Evolutionary conservation across 2,329 filamentous ascomycete species (phyloP).

Genomic region (Monilinia fructigena): DNA sequence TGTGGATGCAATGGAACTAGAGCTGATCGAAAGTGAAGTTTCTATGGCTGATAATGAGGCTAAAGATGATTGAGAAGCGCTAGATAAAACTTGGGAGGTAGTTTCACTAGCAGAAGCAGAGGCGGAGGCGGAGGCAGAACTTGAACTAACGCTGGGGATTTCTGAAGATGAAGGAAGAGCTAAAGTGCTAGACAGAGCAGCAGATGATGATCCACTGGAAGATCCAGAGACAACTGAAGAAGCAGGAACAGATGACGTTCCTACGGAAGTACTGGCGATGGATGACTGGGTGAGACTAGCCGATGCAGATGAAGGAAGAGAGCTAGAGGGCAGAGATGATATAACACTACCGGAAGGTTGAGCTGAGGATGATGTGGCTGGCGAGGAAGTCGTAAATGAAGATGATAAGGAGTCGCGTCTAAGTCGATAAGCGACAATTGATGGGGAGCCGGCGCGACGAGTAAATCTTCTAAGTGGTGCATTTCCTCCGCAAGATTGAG

Average conservation of each 20-base stretch:
- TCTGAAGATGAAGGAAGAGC: too few species aligned
- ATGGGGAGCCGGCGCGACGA: not conserved
- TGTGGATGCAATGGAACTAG: too few species aligned
- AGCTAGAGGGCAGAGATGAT: not conserved
- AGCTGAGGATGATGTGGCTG: not conserved
- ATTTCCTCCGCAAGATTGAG: conserved; percentile 12
- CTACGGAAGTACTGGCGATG: not conserved
- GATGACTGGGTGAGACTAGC: not conserved
- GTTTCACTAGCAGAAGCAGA: too few species aligned
- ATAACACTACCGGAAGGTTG: not conserved
- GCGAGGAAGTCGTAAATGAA: not conserved
- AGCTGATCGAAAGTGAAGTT: too few species aligned
- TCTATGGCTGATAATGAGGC: too few species aligned
- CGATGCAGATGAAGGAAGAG: not conserved
- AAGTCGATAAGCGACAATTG: conserved; percentile 12
- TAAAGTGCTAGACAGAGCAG: too few species aligned
- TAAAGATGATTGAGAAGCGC: too few species aligned
- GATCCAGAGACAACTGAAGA: not conserved
- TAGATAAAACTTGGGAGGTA: too few species aligned
- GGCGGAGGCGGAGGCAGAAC: too few species aligned
- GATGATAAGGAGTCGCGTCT: not conserved
- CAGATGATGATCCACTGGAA: too few species aligned
- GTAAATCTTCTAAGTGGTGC: not conserved
- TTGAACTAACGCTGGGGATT: too few species aligned
- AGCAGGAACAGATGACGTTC: not conserved